Percentiles rank a stretch among this genome's conserved stretches.
Conservation (phyloP, 108 stramenopile genomes). For the Cylindrotheca closterium region DNA sequence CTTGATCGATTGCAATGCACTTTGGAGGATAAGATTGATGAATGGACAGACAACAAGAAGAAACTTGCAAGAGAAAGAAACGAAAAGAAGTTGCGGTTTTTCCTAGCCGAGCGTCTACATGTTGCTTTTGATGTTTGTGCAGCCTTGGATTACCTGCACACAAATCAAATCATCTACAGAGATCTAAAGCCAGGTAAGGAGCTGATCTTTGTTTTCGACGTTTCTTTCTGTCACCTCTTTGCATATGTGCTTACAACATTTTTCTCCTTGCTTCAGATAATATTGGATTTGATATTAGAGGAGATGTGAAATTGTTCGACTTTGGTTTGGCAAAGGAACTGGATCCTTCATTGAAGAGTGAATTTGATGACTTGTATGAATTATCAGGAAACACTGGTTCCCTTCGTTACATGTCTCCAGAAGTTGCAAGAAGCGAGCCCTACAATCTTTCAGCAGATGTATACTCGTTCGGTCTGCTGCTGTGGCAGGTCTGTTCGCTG, state of each 20-base stretch:
- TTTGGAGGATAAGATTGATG: constrained; percentile 52
- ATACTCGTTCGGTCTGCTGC: constrained; percentile 66
- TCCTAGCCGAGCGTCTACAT: constrained; percentile 59
- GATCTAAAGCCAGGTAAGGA: constrained; percentile 62
- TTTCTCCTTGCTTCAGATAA: constrained; percentile 21
- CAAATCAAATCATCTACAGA: constrained; percentile 66
- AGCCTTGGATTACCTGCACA: constrained; percentile 69
- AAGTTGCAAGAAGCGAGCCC: constrained; percentile 61
- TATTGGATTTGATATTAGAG: constrained; percentile 62
- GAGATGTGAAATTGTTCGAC: constrained; percentile 63
- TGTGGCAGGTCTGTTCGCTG: constrained; percentile 68
- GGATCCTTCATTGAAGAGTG: constrained; percentile 37
- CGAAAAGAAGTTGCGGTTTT: constrained; percentile 30
- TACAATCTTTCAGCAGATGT: constrained; percentile 75
- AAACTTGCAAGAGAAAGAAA: constrained; percentile 13
- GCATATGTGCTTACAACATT: neutral
- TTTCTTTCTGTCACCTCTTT: neutral
- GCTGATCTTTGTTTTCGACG: too few species aligned
- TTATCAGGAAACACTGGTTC: constrained; percentile 80
- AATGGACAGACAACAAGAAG: constrained; percentile 47
- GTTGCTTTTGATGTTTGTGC: constrained; percentile 78
- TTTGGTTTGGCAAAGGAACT: constrained; percentile 65
- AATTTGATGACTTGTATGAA: constrained; percentile 59
- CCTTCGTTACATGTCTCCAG: constrained; percentile 73
- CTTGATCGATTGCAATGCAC: constrained; percentile 82